A percentile compares a stretch with the other conserved stretches of the same genome.
Conservation (phyloP, 768 basidiomycete species). For the Hortiboletus campestris region DNA sequence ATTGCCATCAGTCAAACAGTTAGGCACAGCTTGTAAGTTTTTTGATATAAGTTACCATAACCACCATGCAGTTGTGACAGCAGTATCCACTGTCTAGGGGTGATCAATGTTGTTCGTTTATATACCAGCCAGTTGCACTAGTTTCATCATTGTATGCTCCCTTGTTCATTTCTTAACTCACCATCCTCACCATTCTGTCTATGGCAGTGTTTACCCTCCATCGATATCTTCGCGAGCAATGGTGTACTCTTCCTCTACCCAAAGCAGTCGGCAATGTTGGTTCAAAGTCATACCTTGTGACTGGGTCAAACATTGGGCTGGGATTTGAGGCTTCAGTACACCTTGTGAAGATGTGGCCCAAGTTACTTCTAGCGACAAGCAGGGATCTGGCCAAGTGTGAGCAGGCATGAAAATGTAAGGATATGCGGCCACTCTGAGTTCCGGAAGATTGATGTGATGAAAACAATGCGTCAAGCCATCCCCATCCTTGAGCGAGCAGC, state of each 20-base stretch:
- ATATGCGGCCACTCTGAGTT: not conserved
- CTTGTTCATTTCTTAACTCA: too few species aligned
- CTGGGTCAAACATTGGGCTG: conserved; percentile 47
- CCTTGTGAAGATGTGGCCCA: conserved; percentile 33
- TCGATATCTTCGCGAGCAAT: conserved; percentile 25
- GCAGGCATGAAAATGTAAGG: conserved; percentile 17
- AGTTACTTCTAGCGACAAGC: conserved; percentile 34
- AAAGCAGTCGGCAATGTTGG: conserved; percentile 32
- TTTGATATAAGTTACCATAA: too few species aligned
- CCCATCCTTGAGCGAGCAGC: conserved; percentile 17
- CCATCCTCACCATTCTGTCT: not conserved
- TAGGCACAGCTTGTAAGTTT: too few species aligned
- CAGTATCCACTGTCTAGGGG: not conserved
- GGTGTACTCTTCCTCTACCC: conserved; percentile 17
- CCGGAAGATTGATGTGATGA: not conserved
- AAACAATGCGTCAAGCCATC: conserved; percentile 9
- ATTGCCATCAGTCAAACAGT: too few species aligned
- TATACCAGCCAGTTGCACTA: too few species aligned
- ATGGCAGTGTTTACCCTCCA: conserved; percentile 15
- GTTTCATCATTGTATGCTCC: too few species aligned
- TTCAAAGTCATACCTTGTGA: conserved; percentile 49
- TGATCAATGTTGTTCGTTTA: too few species aligned
- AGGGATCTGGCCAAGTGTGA: conserved; percentile 30
- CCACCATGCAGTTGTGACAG: too few species aligned
- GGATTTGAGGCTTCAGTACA: conserved; percentile 32